Evolutionary conservation across 2,329 filamentous ascomycete genomes (phyloP).

Genomic region (Diaporthe eres): DNA sequence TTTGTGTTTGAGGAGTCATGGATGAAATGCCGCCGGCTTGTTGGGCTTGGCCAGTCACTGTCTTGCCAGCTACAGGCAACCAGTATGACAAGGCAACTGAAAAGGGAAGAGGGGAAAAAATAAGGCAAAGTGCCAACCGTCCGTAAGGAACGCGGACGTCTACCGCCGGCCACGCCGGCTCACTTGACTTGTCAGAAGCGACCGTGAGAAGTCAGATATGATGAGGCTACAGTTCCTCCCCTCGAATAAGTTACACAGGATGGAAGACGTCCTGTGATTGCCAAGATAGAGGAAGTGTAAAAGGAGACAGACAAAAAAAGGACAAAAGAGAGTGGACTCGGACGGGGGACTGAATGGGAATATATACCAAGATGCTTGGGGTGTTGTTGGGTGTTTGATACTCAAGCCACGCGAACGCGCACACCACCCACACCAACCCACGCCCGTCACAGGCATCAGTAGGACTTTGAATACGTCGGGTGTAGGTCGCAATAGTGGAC

Average conservation of each 20-base stretch:
- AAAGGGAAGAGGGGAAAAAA: not conserved
- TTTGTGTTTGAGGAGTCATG: slow-evolving; percentile 25
- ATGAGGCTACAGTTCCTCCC: slow-evolving; percentile 38
- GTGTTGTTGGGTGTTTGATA: slow-evolving; percentile 20
- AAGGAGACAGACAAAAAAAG: slow-evolving; percentile 1
- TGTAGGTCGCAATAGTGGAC: slow-evolving; percentile 27
- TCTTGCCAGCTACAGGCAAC: slow-evolving; percentile 22
- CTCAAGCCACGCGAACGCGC: slow-evolving; percentile 38
- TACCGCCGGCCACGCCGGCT: slow-evolving; percentile 51
- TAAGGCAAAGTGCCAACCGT: slow-evolving; percentile 31
- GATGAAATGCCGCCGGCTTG: slow-evolving; percentile 1
- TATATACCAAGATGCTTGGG: slow-evolving; percentile 28
- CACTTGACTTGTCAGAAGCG: slow-evolving; percentile 44
- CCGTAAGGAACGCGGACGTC: slow-evolving; percentile 40
- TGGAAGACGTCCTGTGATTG: not conserved
- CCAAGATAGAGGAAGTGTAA: slow-evolving; percentile 17
- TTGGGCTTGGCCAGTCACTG: slow-evolving; percentile 5
- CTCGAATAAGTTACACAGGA: slow-evolving; percentile 6
- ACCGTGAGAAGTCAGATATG: slow-evolving; percentile 40
- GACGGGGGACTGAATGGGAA: slow-evolving; percentile 6
- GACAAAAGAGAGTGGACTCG: not conserved
- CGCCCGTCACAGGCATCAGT: slow-evolving; percentile 35
- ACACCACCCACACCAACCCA: slow-evolving; percentile 35
- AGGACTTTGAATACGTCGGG: slow-evolving; percentile 26
- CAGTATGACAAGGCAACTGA: slow-evolving; percentile 37